These are phyloP conservation scores for Penicillium paxilli DNA, from an alignment of 495 filamentous ascomycete species.

Conservation along the genomic window DNA sequence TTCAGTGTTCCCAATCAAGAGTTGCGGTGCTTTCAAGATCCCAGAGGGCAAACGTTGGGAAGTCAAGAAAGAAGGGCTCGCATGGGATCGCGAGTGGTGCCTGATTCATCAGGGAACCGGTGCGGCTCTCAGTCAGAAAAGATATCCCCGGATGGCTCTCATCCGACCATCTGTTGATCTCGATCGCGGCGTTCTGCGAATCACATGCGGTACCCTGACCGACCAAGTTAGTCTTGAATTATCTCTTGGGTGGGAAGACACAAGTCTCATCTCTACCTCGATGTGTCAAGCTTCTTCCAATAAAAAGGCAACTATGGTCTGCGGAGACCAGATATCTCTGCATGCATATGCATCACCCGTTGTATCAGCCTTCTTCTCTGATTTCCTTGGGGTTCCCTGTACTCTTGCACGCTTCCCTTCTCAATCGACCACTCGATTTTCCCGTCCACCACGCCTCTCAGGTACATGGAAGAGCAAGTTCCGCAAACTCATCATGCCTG, in stretches of 20 bases:
- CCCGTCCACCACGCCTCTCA: conserved; percentile 44
- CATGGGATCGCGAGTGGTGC: conserved; percentile 95
- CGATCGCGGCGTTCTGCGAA: conserved; percentile 52
- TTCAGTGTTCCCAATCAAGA: conserved; percentile 82
- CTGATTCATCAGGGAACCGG: conserved; percentile 81
- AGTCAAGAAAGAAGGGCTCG: conserved; percentile 72
- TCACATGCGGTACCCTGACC: conserved; percentile 34
- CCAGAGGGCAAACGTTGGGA: conserved; percentile 67
- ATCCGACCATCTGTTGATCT: conserved; percentile 72
- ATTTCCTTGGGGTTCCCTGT: conserved; percentile 71
- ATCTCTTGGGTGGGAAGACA: conserved; percentile 58
- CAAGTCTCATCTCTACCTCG: conserved; percentile 49
- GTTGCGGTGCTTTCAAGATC: conserved; percentile 76
- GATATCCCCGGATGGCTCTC: conserved; percentile 79
- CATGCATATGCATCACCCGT: conserved; percentile 63
- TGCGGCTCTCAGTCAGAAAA: conserved; percentile 76
- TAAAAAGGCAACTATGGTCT: conserved; percentile 61
- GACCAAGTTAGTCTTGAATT: conserved; percentile 45
- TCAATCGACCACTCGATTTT: conserved; percentile 57
- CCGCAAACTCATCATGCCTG: conserved; percentile 51
- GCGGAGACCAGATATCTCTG: conserved; percentile 71
- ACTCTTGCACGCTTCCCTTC: conserved; percentile 78
- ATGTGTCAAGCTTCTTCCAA: conserved; percentile 32
- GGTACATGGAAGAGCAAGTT: conserved; percentile 20
- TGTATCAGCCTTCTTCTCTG: conserved; percentile 73